A percentile compares a stretch with the other conserved stretches of the same genome.
phyloP scores from a whole-genome alignment of 345 rosid genomes.

The Populus davidiana region DNA sequence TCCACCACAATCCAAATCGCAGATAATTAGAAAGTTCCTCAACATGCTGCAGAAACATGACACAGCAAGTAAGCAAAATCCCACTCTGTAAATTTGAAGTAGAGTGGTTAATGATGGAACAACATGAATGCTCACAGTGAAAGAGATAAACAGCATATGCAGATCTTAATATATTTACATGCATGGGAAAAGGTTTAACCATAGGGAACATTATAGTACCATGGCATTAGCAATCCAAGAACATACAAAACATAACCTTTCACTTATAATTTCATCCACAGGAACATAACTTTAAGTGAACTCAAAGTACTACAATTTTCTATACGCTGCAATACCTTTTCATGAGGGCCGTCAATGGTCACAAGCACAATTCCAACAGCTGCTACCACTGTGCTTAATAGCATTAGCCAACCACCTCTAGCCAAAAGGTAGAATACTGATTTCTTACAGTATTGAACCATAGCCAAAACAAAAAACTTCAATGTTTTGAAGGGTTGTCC shows the following conservation, averaged over 20 bases:
- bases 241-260: neutral
- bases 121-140: neutral
- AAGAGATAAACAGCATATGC: neutral
- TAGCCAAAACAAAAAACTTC: slow-evolving; percentile 60
- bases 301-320: neutral
- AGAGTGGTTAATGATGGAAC: neutral
- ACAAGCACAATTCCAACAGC: slow-evolving; percentile 52
- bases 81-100: neutral
- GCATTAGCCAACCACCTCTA: slow-evolving; percentile 74
- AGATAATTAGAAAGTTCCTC: slow-evolving; percentile 66
- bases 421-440: slow-evolving; percentile 51
- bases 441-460: slow-evolving; percentile 51
- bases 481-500: slow-evolving; percentile 72
- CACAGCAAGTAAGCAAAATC: neutral
- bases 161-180: neutral
- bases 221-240: neutral
- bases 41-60: slow-evolving; percentile 58
- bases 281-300: neutral
- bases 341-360: slow-evolving; percentile 81
- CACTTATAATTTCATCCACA: neutral
- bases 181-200: neutral
- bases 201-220: neutral
- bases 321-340: slow-evolving; percentile 49
- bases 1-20: slow-evolving; percentile 86
- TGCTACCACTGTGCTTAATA: slow-evolving; percentile 38